Conservation (phyloP, 1,284 basidiomycete species). For the Sanghuangporus weigelae region DNA sequence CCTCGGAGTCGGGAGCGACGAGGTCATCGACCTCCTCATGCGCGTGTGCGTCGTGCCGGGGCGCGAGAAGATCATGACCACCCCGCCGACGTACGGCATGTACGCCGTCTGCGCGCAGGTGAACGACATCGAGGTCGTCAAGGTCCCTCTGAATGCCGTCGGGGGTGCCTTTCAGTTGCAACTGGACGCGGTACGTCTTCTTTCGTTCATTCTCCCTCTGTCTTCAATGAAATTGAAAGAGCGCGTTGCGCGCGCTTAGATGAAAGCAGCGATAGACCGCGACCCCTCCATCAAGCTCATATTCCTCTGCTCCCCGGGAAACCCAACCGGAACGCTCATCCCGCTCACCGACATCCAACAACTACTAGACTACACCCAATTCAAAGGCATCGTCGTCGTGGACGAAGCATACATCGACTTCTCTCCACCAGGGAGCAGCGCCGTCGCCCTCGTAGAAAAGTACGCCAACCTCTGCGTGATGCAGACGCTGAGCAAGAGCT, state of each 20-base stretch:
- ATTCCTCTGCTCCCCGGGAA: conserved; percentile 96
- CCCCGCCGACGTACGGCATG: conserved; percentile 98
- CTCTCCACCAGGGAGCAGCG: conserved; percentile 56
- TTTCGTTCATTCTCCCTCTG: not conserved
- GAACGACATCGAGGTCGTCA: conserved; percentile 86
- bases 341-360: conserved; percentile 64
- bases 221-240: not conserved
- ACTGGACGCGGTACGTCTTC: not conserved
- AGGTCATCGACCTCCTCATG: conserved; percentile 94
- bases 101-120: conserved; percentile 93
- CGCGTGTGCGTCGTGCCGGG: conserved; percentile 84
- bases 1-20: conserved; percentile 95
- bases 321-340: conserved; percentile 91
- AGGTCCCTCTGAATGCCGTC: conserved; percentile 74
- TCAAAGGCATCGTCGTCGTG: conserved; percentile 89
- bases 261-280: conserved; percentile 62
- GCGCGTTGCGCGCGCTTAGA: conserved; percentile 44
- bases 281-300: conserved; percentile 84
- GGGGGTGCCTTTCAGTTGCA: conserved; percentile 64
- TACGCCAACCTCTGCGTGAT: conserved; percentile 91
- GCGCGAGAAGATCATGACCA: conserved; percentile 72
- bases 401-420: conserved; percentile 99
- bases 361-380: conserved; percentile 78
- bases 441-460: conserved; percentile 68
- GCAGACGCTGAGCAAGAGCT: conserved; percentile 96